Conservation (phyloP, 2,329 filamentous ascomycete genomes). For the Pezicula neosporulosa region DNA sequence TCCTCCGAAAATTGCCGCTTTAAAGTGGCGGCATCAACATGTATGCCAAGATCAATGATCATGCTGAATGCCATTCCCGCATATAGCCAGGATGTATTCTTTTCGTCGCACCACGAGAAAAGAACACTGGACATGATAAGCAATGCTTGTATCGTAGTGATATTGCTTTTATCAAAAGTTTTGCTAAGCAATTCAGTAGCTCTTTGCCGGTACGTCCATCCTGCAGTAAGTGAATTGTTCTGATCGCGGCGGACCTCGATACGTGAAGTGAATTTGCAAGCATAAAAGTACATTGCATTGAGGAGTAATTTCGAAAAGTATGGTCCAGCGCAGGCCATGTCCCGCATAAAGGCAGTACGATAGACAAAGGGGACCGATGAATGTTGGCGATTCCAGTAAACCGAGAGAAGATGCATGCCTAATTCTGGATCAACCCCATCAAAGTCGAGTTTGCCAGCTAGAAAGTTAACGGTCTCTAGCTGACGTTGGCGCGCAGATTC, state of each 20-base stretch:
- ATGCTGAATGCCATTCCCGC: conserved; percentile 48
- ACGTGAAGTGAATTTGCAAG: conserved; percentile 23
- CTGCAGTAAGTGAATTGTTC: conserved; percentile 15
- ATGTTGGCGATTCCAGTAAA: conserved; percentile 38
- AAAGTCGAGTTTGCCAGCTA: conserved; percentile 43
- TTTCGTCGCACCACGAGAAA: conserved; percentile 44
- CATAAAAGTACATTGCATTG: conserved; percentile 30
- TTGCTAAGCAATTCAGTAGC: conserved; percentile 42
- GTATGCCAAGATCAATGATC: too few species aligned
- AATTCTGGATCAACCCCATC: conserved; percentile 25
- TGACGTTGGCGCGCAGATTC: conserved; percentile 44
- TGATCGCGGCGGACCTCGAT: conserved; percentile 17
- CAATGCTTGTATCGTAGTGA: conserved; percentile 51
- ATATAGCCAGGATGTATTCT: conserved; percentile 53
- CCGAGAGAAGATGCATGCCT: conserved; percentile 33
- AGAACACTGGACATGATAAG: conserved; percentile 47
- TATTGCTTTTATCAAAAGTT: conserved; percentile 42
- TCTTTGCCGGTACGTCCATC: conserved; percentile 27
- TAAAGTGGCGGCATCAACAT: too few species aligned
- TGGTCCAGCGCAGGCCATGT: conserved; percentile 28
- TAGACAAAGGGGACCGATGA: conserved; percentile 35
- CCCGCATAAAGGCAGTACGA: conserved; percentile 34
- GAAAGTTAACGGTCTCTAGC: conserved; percentile 44
- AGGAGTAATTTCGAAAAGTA: conserved; percentile 32
- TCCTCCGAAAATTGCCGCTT: too few species aligned